phyloP scores from a whole-genome alignment of 352 stramenopile species.

The Elongisporangium senticosum region DNA sequence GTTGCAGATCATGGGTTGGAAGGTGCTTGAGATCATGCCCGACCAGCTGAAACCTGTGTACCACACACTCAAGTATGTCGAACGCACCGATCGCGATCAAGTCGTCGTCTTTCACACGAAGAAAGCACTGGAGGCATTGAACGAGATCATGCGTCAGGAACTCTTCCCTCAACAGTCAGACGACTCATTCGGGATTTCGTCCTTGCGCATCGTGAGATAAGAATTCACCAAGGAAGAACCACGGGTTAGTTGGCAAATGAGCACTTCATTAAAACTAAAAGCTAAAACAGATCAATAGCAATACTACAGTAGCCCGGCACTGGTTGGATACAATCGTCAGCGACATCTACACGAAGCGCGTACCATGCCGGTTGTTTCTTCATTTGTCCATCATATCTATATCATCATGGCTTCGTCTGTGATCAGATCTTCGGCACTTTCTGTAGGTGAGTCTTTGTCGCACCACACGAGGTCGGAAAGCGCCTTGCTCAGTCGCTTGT shows the following conservation, averaged over 20 bases:
- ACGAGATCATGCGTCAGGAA: constrained; percentile 67
- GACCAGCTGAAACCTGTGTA: constrained; percentile 72
- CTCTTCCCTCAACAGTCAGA: constrained; percentile 57
- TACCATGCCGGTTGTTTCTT: neutral
- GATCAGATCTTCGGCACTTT: constrained; percentile 60
- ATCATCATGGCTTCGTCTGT: constrained; percentile 83
- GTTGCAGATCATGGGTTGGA: constrained; percentile 66
- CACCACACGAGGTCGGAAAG: constrained; percentile 55
- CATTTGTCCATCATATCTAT: constrained; percentile 20
- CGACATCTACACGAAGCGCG: neutral
- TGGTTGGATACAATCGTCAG: neutral
- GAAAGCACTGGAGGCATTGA: constrained; percentile 41
- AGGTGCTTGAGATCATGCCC: constrained; percentile 66
- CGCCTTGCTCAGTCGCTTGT: constrained; percentile 53
- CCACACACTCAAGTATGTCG: constrained; percentile 70
- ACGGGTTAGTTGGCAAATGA: neutral
- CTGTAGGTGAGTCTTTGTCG: constrained; percentile 25
- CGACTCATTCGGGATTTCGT: constrained; percentile 26
- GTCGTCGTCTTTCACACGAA: constrained; percentile 67
- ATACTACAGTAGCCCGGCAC: neutral
- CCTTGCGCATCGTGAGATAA: constrained; percentile 39
- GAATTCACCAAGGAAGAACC: neutral
- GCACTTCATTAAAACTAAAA: constrained; percentile 3
- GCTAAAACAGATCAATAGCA: neutral
- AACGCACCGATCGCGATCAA: constrained; percentile 45